Base-by-base conservation (phyloP, 805 yeast genomes). In the Spathaspora girioi region DNA sequence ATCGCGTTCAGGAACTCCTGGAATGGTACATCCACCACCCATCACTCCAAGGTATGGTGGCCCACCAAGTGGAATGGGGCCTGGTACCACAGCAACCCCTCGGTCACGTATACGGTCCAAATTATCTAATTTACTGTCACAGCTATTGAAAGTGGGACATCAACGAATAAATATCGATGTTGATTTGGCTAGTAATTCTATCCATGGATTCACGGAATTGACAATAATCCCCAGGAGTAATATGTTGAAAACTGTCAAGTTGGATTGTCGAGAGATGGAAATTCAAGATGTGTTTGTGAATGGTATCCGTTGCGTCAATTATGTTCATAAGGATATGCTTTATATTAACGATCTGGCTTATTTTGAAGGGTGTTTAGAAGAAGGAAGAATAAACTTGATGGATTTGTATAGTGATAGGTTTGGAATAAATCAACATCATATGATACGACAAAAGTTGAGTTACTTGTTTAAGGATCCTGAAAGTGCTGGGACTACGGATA, bases 111-210 rank as follows among this genome's bases (percentile, higher is more conserved):
- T 17, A 14, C 59, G 58, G 1, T 41, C 54, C 7, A 63, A 58
- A 49, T 52, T 53, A 45, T 51, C 54, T 26, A 63, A 60, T 47
- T 49, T 70, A 12, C 69, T 59, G 67, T 59, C 67, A 10, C 85
- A 80, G 54, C 63, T 66, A n/a, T 83, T 88, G 65, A 83, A 80
- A 59, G 79, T 93, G 19, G 91, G 93, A 4, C 96, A 91, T 65
- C 97, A 93, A 66, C 80, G 87, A 57, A 87, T 93, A 12, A 78
- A 81, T 23, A 69, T 93, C 17, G 96, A 92, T 63, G 82, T 93
- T 3, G 96, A 91, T 64, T 71, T 92, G 43, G 78, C 83, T n/a
- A 72, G 76, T 15, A 77, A 80, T 54, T 60, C 70, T 18, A 70
- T 91, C 5, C 63, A 61, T 0, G 99, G 98, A 14, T 77, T 80